Base-by-base conservation (phyloP, 768 basidiomycete species). In the Lyophyllum atratum region DNA sequence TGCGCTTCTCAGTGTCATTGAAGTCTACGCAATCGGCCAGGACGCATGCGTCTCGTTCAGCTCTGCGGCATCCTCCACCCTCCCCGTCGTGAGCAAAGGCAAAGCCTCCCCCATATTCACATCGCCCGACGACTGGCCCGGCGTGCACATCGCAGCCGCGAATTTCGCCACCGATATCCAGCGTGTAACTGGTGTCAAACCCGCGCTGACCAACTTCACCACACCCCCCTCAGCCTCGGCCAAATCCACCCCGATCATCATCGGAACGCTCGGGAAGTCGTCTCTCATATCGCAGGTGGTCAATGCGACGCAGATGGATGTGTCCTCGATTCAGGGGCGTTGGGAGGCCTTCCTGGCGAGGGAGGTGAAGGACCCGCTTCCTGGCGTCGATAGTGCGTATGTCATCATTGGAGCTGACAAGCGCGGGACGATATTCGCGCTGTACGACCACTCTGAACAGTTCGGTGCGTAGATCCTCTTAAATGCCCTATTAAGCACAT, bases 371-470 rank as follows among this genome's bases (percentile, higher is more conserved):
- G 81, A 84, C 55, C 84, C 85, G 4, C 69, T 86, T 2, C 80
- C 84, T 40, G 85, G 84, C 3, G 75, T 88, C 21, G 68, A 74
- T 24, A 79, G 78, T 52, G 88, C 85, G 28, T 85, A 89, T 69
- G 82, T 90, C 39, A 81, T 91, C 49, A 77, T 86, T 58, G 88
- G 88, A 11, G 76, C 84, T 1, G 88, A 90, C 68, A 85, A 87
- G 68, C 74, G 88, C 42, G 88, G 87, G 9, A 84, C 85, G 0
- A 85, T 89, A 31, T 89, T 77, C 63, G 84, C 79, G 2, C 62
- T 89, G 31, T 88, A 89, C 64, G 85, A 87, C 64, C 81, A 85
- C 54, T 85, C 84, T 10, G 86, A 89, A 65, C 86, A 88, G 64
- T 83, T 88, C 66, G 87, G 87, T 81, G 42, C 48, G 62, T 58